These are phyloP conservation scores for Reutealis trisperma DNA, from an alignment of 345 rosid species.

Conservation along the genomic window DNA sequence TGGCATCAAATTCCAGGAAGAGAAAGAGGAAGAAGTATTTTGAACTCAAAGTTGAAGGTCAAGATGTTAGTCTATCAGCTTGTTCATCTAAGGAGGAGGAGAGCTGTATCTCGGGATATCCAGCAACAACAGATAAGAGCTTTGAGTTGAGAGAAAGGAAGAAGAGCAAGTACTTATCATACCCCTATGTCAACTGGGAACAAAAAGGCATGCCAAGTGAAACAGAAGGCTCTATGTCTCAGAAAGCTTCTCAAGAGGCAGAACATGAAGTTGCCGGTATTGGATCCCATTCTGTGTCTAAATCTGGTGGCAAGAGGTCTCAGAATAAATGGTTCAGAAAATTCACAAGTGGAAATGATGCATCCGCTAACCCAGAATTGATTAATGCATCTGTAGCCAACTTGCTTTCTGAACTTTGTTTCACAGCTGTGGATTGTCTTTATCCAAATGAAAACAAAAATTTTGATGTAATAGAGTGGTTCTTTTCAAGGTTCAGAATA, in stretches of 20 bases:
- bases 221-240: slow-evolving; percentile 25
- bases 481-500: slow-evolving; percentile 82
- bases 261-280: slow-evolving; percentile 22
- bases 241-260: slow-evolving; percentile 25
- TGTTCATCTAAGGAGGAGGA: slow-evolving; percentile 20
- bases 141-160: slow-evolving; percentile 56
- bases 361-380: slow-evolving; percentile 45
- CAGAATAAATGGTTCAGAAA: slow-evolving; percentile 58
- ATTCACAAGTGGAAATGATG: slow-evolving; percentile 41
- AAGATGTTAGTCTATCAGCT: slow-evolving; percentile 14
- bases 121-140: slow-evolving; percentile 23
- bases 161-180: slow-evolving; percentile 70
- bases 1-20: slow-evolving; percentile 32
- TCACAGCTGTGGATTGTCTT: slow-evolving; percentile 52
- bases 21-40: slow-evolving; percentile 31
- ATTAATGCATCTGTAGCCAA: slow-evolving; percentile 46
- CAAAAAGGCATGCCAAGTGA: slow-evolving; percentile 27
- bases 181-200: slow-evolving; percentile 59
- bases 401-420: slow-evolving; percentile 57
- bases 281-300: slow-evolving; percentile 55
- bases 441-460: slow-evolving; percentile 44
- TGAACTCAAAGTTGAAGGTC: slow-evolving; percentile 28
- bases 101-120: not conserved
- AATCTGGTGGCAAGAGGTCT: slow-evolving; percentile 52
- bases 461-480: slow-evolving; percentile 56